phyloP scores from a whole-genome alignment of 2,329 filamentous ascomycete genomes.

The Phialophora tarda region DNA sequence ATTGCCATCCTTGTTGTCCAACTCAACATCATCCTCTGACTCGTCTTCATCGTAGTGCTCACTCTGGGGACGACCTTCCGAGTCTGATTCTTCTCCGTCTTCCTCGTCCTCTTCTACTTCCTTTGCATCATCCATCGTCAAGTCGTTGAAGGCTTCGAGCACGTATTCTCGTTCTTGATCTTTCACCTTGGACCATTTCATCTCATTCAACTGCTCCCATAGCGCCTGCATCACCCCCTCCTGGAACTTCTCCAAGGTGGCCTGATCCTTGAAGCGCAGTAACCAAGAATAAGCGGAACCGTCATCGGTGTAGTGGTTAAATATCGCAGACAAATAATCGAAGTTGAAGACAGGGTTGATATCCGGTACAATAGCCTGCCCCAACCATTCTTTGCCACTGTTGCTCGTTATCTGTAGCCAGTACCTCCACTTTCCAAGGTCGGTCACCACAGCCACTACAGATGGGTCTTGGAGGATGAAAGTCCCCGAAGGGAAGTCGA shows the following conservation, averaged over 20 bases:
- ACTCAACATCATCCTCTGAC: conserved; percentile 76
- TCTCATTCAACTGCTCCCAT: conserved; percentile 94
- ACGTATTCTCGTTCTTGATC: conserved; percentile 94
- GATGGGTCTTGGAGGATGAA: conserved; percentile 80
- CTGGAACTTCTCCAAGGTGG: conserved; percentile 83
- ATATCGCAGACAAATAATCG: conserved; percentile 98
- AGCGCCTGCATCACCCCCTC: conserved; percentile 92
- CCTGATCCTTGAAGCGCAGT: conserved; percentile 84
- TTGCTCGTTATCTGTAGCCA: conserved; percentile 82
- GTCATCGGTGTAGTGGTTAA: conserved; percentile 91
- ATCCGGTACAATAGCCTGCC: conserved; percentile 82
- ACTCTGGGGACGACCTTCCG: conserved; percentile 69
- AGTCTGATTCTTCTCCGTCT: conserved; percentile 66
- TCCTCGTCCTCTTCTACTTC: conserved; percentile 61
- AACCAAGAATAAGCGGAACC: conserved; percentile 95
- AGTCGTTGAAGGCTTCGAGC: conserved; percentile 90
- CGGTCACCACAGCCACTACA: conserved; percentile 79
- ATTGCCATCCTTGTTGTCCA: conserved; percentile 74
- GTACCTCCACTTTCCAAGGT: conserved; percentile 91
- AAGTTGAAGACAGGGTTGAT: conserved; percentile 99
- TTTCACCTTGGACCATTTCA: conserved; percentile 92
- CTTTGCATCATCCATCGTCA: conserved; percentile 83
- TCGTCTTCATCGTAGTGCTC: conserved; percentile 78
- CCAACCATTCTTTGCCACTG: conserved; percentile 81
- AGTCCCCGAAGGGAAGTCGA: conserved; percentile 83